phyloP scores from a whole-genome alignment of 2,329 filamentous ascomycete species.

The Fusarium hostae region DNA sequence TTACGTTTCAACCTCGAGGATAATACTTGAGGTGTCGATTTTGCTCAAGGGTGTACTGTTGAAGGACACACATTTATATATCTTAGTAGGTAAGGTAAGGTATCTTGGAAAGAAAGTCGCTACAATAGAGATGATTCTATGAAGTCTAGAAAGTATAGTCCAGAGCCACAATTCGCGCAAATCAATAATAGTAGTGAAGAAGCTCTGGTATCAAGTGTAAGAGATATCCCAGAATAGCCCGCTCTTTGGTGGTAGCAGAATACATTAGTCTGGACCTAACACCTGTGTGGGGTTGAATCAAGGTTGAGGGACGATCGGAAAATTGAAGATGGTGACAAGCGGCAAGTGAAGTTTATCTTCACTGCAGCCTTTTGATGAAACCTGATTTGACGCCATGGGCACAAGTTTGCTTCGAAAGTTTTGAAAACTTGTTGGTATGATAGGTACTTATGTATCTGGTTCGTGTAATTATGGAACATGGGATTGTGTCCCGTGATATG shows the following conservation, averaged over 20 bases:
- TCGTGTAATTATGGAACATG: slow-evolving; percentile 15
- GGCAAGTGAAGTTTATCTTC: background rate
- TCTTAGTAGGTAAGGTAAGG: background rate
- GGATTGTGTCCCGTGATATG: slow-evolving; percentile 34
- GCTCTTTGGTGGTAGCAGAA: background rate
- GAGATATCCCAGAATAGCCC: background rate
- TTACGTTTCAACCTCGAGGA: too few species aligned
- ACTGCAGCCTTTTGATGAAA: background rate
- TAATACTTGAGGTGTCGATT: background rate
- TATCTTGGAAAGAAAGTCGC: background rate
- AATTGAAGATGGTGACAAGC: slow-evolving; percentile 1
- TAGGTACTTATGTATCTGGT: background rate
- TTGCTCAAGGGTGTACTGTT: background rate
- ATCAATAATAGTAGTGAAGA: background rate
- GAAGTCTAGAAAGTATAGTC: background rate
- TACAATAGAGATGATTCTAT: background rate
- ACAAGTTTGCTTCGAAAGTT: background rate
- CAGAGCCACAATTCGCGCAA: background rate
- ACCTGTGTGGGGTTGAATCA: background rate
- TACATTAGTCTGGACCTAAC: background rate
- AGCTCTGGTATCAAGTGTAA: background rate
- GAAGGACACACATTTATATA: too few species aligned
- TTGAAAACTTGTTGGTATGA: background rate
- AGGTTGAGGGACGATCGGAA: slow-evolving; percentile 1
- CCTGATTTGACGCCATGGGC: background rate